Evolutionary conservation across 129 eudicot species (phyloP), one percentile per base, ranked within the genome.

Genomic region (Escallonia herrerae): DNA sequence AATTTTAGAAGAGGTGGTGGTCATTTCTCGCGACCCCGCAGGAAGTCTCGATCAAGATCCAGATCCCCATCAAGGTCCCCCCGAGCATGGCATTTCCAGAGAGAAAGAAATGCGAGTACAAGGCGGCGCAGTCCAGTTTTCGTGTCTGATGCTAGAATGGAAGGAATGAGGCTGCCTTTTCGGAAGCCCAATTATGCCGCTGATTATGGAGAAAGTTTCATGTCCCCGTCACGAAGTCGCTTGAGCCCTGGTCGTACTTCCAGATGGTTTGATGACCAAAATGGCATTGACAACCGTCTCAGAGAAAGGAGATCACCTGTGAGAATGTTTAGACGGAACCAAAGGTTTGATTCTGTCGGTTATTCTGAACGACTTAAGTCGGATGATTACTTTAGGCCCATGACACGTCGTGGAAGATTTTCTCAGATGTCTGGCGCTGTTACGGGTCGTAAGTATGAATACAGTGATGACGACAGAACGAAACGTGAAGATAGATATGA

Each of bases 21-120:
- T 8, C 77, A 58, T 51, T 58, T 57, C 6, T 72, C 90, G 1
- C 62, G 76, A 38, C 62, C 80, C 50, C 77, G 78, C 10, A 80
- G 82, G 42, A 80, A 79, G 38, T 84, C 97, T 0, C 77, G 87
- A 12, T 87, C 95, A 37, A 77, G 90, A 78, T 90, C 97, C 33
- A 69, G 90, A 78, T 90, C 97, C 33, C 72, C 85, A 75, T 65
- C 90, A 5, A 85, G 85, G 50, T 87, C 97, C 8, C 95, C 96
- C 6, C 75, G 71, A 47, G 53, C 85, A 3, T 89, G 86, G 93
- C 67, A 79, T 72, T 66, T 73, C 33, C 82, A 75, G 72, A 79
- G 84, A 58, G 86, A 82, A 56, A 85, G 71, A 60, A 40, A 80
- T 4, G 56, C 75, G 55, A 70, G 75, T 64, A 38, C 67, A 15